Evolutionary conservation across 805 yeast genomes (phyloP), one percentile per base, ranked within the genome.

Genomic region (Monosporozyma siamensis): DNA sequence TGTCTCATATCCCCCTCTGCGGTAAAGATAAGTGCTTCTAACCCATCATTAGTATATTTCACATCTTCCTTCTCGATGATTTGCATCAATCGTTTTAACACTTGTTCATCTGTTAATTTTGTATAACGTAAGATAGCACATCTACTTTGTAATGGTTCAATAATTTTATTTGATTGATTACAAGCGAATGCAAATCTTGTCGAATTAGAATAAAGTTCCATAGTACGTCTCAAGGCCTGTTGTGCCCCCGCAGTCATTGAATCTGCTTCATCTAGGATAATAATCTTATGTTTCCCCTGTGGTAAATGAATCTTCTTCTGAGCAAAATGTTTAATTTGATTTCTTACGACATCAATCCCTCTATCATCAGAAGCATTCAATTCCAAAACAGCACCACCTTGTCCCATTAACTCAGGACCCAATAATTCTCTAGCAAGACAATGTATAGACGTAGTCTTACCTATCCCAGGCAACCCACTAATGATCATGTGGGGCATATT

Each of bases 1-100:
- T 92, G 98, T 62, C 98, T 78, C 98, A 92, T 90, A 59, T 92
- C 98, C 46, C 98, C 98, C 58, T 92, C 98, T 0, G 96, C 94
- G 0, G 97, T 82, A 65, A 92, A 92, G 12, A 92, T 78, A 45
- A 92, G 71, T 0, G 98, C 97, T 51, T 87, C 87, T 27, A 92
- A 65, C 0, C 98, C 98, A 61, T 87, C 96, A 47, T 87, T 84
- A 14, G 89, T 77, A 62, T 77, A 84, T 55, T 86, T 69, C 11
- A 90, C 83, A 35, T 77, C 60, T 60, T 92, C 97, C 2, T 63
- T 54, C 50, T 80, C 71, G 37, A 80, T 73, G 18, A 92, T 74
- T 53, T 85, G 82, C 48, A 85, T 61, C 41, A 92, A 66, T 46
- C 95, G 72, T 50, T 77, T 72, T 55, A 89, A 69, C 1, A 92